phyloP scores from a whole-genome alignment of 2,329 filamentous ascomycete species.

The Annulohypoxylon truncatum region DNA sequence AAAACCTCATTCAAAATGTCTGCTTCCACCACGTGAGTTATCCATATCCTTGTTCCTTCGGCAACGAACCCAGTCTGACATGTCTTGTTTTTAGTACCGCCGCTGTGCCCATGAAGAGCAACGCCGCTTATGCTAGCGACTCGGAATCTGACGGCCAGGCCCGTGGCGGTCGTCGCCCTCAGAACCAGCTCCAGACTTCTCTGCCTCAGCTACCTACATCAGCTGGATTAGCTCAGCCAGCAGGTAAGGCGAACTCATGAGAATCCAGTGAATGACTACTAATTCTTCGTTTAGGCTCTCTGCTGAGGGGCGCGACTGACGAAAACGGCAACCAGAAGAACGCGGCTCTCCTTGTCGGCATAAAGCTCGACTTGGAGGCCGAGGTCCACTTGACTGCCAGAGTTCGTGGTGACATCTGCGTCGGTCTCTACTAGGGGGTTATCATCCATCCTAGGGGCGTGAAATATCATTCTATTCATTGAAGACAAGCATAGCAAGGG shows the following conservation, averaged over 20 bases:
- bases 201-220: constrained; percentile 44
- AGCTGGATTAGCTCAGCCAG: constrained; percentile 45
- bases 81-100: constrained; percentile 31
- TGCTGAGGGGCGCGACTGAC: constrained; percentile 68
- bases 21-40: constrained; percentile 45
- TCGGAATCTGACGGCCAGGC: constrained; percentile 54
- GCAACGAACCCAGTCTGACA: constrained; percentile 29
- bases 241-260: constrained; percentile 41
- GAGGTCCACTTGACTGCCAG: constrained; percentile 71
- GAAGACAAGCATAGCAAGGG: constrained; percentile 18
- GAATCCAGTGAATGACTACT: background rate
- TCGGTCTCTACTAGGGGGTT: constrained; percentile 63
- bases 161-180: constrained; percentile 44
- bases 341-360: constrained; percentile 68
- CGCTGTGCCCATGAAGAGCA: constrained; percentile 47
- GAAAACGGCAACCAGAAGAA: constrained; percentile 68
- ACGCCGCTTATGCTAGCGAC: constrained; percentile 50
- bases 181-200: constrained; percentile 37
- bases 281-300: constrained; percentile 55
- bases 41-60: background rate
- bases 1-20: constrained; percentile 45
- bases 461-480: constrained; percentile 9
- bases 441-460: background rate
- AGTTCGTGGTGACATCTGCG: constrained; percentile 69
- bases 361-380: constrained; percentile 72